Base-by-base conservation (phyloP, 768 basidiomycete species). In the Leccinum olivaceopallidum region DNA sequence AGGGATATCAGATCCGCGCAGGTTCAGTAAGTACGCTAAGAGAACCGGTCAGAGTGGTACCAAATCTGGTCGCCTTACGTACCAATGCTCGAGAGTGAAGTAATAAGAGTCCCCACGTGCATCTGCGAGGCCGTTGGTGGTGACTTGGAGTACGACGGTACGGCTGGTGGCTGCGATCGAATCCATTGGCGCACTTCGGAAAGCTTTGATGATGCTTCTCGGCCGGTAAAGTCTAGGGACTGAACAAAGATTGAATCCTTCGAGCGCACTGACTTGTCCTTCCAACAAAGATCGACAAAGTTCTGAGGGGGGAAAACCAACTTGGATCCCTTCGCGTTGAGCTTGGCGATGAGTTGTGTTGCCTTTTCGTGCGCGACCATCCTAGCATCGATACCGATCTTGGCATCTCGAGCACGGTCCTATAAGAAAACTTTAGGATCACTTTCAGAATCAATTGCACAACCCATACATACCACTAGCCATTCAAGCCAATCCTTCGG, bases 1-100 rank as follows among this genome's bases (percentile, higher is more conserved):
- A 0, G 93, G 92, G 52, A 98, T 88, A 68, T 98, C 95, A 3
- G 85, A 82, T 37, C 95, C 95, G 53, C 96, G 89, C 57, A 95
- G 77, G 69, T 98, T 98, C 36, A 98, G 79, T 3, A 91, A 68
- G 78, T 93, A 97, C 0, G 96, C 96, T 85, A 76, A 32, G 24
- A 50, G 34, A 55, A 39, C 34, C 67, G 10, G 53, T 60, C 34
- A 64, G 36, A 22, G 26, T 26, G 16, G 26, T 44, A 50, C 52
- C 42, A 34, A 37, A 53, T 12, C 8, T 24, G 51, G 48, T 10
- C 48, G 3, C 9, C 56, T 47, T 18, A 74, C 84, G 58, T 64
- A 89, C 89, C 89, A 26, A 92, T 89, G 50, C 82, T 84, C 13
- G 91, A 77, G 44, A 97, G 73, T 48, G 85, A 87, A 1, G 85